Evolutionary conservation across 768 basidiomycete species (phyloP).

Genomic region (Candolleomyces eurysporus): DNA sequence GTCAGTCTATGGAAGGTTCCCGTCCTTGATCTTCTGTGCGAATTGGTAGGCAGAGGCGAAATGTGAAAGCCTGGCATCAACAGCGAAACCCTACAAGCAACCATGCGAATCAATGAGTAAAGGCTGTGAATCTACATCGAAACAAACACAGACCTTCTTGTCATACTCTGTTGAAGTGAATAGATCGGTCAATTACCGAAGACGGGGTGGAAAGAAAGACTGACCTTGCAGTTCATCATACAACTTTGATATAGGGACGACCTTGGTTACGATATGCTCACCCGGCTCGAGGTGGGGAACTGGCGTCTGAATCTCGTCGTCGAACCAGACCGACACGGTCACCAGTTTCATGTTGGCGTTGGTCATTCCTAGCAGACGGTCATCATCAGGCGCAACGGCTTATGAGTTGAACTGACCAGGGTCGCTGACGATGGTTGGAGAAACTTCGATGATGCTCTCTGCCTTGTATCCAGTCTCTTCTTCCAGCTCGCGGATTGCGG

Average conservation of each 20-base stretch:
- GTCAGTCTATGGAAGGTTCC: neutral
- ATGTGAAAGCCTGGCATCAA: constrained; percentile 79
- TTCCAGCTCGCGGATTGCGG: constrained; percentile 84
- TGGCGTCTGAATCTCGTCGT: constrained; percentile 66
- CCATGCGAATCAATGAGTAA: constrained; percentile 6
- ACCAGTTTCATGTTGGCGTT: constrained; percentile 92
- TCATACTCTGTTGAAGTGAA: constrained; percentile 46
- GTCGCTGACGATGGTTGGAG: constrained; percentile 63
- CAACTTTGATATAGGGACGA: constrained; percentile 68
- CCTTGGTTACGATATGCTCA: constrained; percentile 75
- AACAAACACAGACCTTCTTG: constrained; percentile 41
- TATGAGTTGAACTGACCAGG: constrained; percentile 49
- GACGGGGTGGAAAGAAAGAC: constrained; percentile 14
- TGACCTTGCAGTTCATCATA: constrained; percentile 64
- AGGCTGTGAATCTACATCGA: neutral
- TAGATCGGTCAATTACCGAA: constrained; percentile 1
- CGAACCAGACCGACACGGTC: constrained; percentile 63
- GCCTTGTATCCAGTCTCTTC: constrained; percentile 93
- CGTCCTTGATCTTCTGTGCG: constrained; percentile 32
- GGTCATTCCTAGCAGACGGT: constrained; percentile 71
- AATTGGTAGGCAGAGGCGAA: constrained; percentile 70
- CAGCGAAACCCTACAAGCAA: constrained; percentile 48
- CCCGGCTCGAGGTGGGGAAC: constrained; percentile 79
- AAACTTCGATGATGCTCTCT: constrained; percentile 56
- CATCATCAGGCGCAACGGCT: neutral